Base-by-base conservation (phyloP, 2,329 filamentous ascomycete species). In the Hymenotorrendiella dingleyae region DNA sequence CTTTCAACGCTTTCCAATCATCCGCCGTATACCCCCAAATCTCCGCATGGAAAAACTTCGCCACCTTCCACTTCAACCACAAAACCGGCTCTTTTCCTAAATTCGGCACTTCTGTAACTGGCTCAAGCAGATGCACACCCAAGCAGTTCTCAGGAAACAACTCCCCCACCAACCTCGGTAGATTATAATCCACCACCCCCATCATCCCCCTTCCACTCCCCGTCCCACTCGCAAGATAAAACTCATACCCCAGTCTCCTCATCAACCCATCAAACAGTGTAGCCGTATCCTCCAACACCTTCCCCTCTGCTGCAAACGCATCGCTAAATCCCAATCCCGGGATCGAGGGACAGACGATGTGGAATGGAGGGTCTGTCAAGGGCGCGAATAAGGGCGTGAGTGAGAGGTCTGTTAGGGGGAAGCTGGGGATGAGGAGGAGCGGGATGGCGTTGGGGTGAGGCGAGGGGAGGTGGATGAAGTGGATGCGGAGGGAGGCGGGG, bases 291-390 rank as follows among this genome's bases (percentile, higher is more conserved):
- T n/a, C 71, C 68, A 54, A 72, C 66, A 6, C 27, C 4, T 21
- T 38, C 17, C 45, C 40, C 7, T 44, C 38, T 5, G 33, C 40
- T 4, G 42, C 66, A 28, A 81, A 67, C 2, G 78, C 67, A 58
- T 84, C 80, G 58, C 80, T 83, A 55, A 85, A 86, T 12, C 79
- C 81, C 34, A 82, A 66, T 0, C 80, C 81, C 0, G 82, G 80
- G 16, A 85, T 69, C 32, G 76, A 78, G 1, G 82, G 81, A 16
- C 77, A 74, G 16, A 86, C 71, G n/a, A 85, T 57, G 54, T 85
- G 77, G 54, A 85, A 86, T 1, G 78, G 69, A 2, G 78, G 77
- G 17, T 77, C 65, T 3, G 72, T 73, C 32, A 84, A 65, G 4
- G 67, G 64, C 22, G 71, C 64, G 40, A 82, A 65, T 43, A 83